A percentile compares a stretch with the other conserved stretches of the same genome.
Conservation (phyloP, 2,329 filamentous ascomycete species). For the Cladosporium sp. region DNA sequence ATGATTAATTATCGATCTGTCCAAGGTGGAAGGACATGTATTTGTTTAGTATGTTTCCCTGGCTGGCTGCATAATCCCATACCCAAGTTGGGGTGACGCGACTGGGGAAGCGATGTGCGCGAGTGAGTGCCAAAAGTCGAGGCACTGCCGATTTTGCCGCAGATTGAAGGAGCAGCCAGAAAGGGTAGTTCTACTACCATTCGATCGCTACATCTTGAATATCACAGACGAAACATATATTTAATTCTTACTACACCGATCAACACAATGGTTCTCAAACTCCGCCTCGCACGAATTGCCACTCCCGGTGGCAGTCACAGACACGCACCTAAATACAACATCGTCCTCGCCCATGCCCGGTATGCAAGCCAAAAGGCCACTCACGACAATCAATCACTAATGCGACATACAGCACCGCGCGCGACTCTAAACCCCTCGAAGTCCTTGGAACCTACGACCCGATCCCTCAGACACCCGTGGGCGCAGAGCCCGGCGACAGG, state of each 20-base stretch:
- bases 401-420: constrained; percentile 63
- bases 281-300: constrained; percentile 91
- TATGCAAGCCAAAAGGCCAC: constrained; percentile 41
- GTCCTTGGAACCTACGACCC: constrained; percentile 71
- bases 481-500: constrained; percentile 50
- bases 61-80: no score
- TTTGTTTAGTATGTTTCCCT: no score
- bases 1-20: background rate
- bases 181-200: no score
- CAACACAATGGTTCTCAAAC: constrained; percentile 73
- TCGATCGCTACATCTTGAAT: no score
- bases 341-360: constrained; percentile 91
- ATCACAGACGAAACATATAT: no score
- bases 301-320: constrained; percentile 49
- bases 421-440: constrained; percentile 85
- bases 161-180: background rate
- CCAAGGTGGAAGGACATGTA: background rate
- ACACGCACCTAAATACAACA: constrained; percentile 94
- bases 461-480: constrained; percentile 53
- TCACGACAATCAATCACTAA: constrained; percentile 1
- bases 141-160: background rate
- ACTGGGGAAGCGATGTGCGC: background rate
- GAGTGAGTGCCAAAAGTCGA: background rate
- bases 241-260: background rate
- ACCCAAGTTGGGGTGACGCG: background rate